Evolutionary conservation across 257 asterid genomes (phyloP), one percentile per base, ranked within the genome.

Genomic region (Solanum peruvianum): DNA sequence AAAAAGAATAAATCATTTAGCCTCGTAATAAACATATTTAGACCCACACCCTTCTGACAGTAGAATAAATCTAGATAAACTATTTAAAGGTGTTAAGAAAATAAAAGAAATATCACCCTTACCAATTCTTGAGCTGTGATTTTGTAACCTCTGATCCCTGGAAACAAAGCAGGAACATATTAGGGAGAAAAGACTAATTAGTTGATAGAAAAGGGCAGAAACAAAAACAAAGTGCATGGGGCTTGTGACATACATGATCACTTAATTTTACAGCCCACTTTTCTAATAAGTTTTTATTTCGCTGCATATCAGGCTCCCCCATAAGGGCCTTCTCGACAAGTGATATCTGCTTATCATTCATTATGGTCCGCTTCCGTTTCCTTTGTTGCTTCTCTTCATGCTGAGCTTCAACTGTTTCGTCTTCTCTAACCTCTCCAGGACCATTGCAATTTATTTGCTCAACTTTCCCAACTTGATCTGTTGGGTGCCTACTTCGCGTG

Each of bases 101-200:
- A 62, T 21, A 86, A 82, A 88, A 84, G 85, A 75, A 49, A 66
- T 60, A 67, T 88, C 37, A 14, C 77, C 86, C 91, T 87, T 90
- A 97, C 99, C 99, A 97, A 90, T 97, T 97, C 89, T 97, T 97
- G 20, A 97, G 95, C 91, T 97, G 96, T 60, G 99, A 93, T 73
- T 97, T 89, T 39, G 99, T 93, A 85, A 97, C 99, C 89, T 96
- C 99, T 87, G 98, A 94, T 86, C 99, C 99, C 99, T 97, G 93
- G 81, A 83, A 85, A 90, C 23, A 88, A 52, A 47, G 41, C 62
- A 39, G 85, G 33, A 86, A 89, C 45, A 66, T 87, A 52, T 83
- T 35, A 29, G 31, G 58, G 90, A 89, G 83, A 31, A 47, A 83
- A 82, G 58, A 39, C 85, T 33, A 84, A 52, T 81, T 58, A 15